Evolutionary conservation across 176 grass and related monocot genomes (phyloP), one percentile per base, ranked within the genome.

Genomic region (Themeda triandra): DNA sequence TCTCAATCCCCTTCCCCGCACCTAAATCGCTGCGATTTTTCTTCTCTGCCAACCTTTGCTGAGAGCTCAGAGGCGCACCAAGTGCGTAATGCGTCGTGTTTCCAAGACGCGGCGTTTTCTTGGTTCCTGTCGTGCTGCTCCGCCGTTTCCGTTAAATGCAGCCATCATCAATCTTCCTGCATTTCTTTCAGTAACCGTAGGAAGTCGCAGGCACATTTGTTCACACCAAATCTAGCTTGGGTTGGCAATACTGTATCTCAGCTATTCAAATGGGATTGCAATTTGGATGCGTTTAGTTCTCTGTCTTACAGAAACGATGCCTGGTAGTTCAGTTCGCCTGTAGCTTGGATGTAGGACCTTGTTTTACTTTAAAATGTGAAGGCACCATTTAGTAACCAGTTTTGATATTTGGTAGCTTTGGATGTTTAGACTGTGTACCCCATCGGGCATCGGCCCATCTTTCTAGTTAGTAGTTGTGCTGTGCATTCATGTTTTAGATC

Each of bases 401-500:
- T 67, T 83, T 83, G 28, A 0, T 32, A 32, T 75, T 83, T 32
- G 33, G 9, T 82, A 72, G 54, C 53, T 48, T 89, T 67, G 10
- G 5, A 54, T 27, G 12, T 77, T 27, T 25, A 14, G 0, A 37
- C 10, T 60, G 24, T 12, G 24, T 2, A 59, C 21, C 54, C 54
- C 23, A n/a, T 59, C 10, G 1, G n/a, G 2, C 33, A n/a, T n/a
- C n/a, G n/a, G n/a, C 19, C 30, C 30, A 69, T 81, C 4, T 80
- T 73, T 89, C 46, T 69, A 29, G 66, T 42, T 21, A 32, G 29
- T 31, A 81, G 7, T 24, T 65, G 0, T 51, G 23, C 74, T 83
- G 23, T 2, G 36, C 9, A 10, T 84, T 64, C 17, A 73, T 66
- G 35, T 74, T 86, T 70, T 78, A 29, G 4, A 35, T 17, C 41